These are phyloP conservation scores for Lipomyces spencermartinsiae DNA, from an alignment of 805 yeast genomes.

Conservation along the genomic window DNA sequence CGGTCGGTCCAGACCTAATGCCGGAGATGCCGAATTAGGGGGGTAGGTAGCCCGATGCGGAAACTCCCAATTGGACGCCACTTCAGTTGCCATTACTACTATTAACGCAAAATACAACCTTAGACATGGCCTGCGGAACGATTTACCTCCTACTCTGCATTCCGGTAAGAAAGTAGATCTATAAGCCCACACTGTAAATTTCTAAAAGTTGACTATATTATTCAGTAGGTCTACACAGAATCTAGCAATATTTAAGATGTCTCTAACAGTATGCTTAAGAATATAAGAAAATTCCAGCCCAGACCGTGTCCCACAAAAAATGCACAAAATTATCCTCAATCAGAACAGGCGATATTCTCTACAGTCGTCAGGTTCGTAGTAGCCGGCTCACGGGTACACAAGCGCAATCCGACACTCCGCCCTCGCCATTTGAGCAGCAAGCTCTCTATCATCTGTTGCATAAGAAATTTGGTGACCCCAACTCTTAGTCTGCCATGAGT, in stretches of 20 bases:
- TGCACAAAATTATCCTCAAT: not conserved
- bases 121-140: no score
- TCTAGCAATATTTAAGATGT: no score
- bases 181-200: no score
- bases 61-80: not conserved
- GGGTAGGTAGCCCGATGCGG: no score
- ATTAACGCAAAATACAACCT: no score
- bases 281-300: no score
- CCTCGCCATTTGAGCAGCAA: not conserved
- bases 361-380: not conserved
- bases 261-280: no score
- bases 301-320: not conserved
- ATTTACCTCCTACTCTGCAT: no score
- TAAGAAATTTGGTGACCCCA: not conserved
- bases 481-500: not conserved
- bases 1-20: not conserved
- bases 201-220: no score
- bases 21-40: not conserved
- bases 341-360: not conserved
- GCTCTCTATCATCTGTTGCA: not conserved
- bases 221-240: no score
- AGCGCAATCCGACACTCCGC: not conserved
- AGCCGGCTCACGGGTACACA: not conserved
- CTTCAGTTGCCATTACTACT: no score
- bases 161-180: no score